phyloP scores from a whole-genome alignment of 2,329 filamentous ascomycete genomes.

The Paradendryphiella salina region DNA sequence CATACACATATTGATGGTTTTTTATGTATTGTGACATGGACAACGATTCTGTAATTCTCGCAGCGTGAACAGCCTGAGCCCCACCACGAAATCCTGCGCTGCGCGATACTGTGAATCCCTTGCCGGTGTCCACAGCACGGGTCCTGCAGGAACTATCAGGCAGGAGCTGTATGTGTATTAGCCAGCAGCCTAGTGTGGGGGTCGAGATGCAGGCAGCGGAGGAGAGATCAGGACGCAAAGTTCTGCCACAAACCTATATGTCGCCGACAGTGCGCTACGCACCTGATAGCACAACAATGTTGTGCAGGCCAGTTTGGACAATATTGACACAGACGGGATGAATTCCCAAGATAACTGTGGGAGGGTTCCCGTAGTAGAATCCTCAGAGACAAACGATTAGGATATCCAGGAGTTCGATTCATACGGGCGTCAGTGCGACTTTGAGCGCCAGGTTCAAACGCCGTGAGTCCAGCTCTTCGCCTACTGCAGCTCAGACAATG shows the following conservation, averaged over 20 bases:
- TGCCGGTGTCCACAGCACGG: slow-evolving; percentile 34
- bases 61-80: slow-evolving; percentile 54
- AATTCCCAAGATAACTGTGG: neutral
- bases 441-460: slow-evolving; percentile 41
- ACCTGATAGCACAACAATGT: slow-evolving; percentile 45
- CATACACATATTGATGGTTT: slow-evolving; percentile 75
- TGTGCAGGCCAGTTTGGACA: slow-evolving; percentile 45
- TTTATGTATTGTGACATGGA: slow-evolving; percentile 85
- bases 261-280: slow-evolving; percentile 25
- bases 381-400: slow-evolving; percentile 41
- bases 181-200: slow-evolving; percentile 34
- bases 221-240: slow-evolving; percentile 20
- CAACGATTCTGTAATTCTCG: slow-evolving; percentile 55
- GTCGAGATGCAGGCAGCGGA: slow-evolving; percentile 37
- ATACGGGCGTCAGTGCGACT: slow-evolving; percentile 44
- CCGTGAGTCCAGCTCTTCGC: slow-evolving; percentile 33
- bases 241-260: slow-evolving; percentile 14
- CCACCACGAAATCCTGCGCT: slow-evolving; percentile 48
- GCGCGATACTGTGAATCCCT: slow-evolving; percentile 36
- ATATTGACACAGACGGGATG: slow-evolving; percentile 24
- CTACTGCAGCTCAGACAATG: slow-evolving; percentile 34
- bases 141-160: slow-evolving; percentile 41
- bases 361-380: slow-evolving; percentile 22
- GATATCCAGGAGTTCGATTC: slow-evolving; percentile 43
- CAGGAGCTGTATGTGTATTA: slow-evolving; percentile 29